These are phyloP conservation scores for Solanum dulcamara DNA, from an alignment of 257 asterid genomes.

Conservation along the genomic window DNA sequence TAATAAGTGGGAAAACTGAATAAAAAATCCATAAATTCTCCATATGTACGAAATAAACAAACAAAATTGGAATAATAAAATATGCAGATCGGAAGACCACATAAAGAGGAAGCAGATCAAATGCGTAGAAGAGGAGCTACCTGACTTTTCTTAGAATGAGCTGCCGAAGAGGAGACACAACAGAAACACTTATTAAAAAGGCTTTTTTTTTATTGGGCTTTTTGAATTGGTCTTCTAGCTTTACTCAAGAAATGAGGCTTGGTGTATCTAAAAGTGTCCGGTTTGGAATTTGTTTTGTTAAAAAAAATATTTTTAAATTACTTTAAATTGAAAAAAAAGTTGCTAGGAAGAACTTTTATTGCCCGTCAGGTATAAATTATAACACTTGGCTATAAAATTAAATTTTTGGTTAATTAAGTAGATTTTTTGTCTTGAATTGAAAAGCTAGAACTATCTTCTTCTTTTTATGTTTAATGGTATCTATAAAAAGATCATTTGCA, in stretches of 20 bases:
- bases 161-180: background rate
- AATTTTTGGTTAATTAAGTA: background rate
- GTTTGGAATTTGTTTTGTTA: background rate
- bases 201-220: background rate
- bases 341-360: background rate
- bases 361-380: background rate
- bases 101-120: background rate
- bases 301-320: background rate
- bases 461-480: background rate
- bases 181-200: conserved; percentile 1
- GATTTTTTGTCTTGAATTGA: background rate
- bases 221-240: background rate
- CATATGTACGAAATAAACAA: background rate
- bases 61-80: background rate
- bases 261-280: background rate
- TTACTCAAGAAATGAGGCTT: background rate
- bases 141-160: background rate
- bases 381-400: background rate
- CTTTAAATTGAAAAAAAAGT: background rate
- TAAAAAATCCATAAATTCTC: background rate
- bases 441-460: background rate
- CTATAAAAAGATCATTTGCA: background rate
- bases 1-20: background rate
- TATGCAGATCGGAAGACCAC: background rate
- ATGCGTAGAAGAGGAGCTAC: background rate